These are phyloP conservation scores for Xerocomellus amylosporus DNA, from an alignment of 768 basidiomycete genomes.

Conservation along the genomic window DNA sequence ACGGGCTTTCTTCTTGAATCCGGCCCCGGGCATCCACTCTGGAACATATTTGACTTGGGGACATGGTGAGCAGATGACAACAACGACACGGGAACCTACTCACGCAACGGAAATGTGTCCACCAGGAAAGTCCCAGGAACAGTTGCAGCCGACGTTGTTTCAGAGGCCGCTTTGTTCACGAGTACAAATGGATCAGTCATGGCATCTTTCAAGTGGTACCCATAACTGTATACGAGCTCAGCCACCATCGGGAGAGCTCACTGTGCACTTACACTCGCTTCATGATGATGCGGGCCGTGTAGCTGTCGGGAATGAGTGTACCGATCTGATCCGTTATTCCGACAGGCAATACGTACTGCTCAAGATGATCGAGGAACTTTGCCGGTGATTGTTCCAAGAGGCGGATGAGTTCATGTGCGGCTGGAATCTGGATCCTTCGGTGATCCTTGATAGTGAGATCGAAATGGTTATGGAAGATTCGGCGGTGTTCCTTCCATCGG, in stretches of 20 bases:
- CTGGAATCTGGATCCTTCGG: not conserved
- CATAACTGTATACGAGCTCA: not conserved
- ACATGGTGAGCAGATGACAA: not conserved
- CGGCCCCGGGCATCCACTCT: conserved; percentile 1
- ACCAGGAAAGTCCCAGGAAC: conserved; percentile 5
- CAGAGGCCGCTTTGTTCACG: conserved; percentile 6
- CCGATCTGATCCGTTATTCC: not conserved
- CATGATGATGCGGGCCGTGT: conserved; percentile 7
- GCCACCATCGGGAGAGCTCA: not conserved
- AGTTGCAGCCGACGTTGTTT: not conserved
- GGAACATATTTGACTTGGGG: conserved; percentile 1
- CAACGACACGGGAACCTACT: not conserved
- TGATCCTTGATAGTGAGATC: conserved; percentile 5
- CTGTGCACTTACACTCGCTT: conserved; percentile 1
- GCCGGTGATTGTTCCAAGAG: not conserved
- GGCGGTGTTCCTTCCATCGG: conserved; percentile 4
- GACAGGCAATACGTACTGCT: not conserved
- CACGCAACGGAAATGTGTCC: conserved; percentile 1
- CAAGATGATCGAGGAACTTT: conserved; percentile 5
- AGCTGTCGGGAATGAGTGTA: not conserved
- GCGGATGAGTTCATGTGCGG: not conserved
- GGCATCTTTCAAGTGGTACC: not conserved
- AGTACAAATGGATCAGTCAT: conserved; percentile 4
- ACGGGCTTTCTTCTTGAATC: conserved; percentile 5
- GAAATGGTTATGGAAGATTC: conserved; percentile 4